Evolutionary conservation across 129 eudicot genomes (phyloP), one percentile per base, ranked within the genome.

Genomic region (Escallonia herrerae): DNA sequence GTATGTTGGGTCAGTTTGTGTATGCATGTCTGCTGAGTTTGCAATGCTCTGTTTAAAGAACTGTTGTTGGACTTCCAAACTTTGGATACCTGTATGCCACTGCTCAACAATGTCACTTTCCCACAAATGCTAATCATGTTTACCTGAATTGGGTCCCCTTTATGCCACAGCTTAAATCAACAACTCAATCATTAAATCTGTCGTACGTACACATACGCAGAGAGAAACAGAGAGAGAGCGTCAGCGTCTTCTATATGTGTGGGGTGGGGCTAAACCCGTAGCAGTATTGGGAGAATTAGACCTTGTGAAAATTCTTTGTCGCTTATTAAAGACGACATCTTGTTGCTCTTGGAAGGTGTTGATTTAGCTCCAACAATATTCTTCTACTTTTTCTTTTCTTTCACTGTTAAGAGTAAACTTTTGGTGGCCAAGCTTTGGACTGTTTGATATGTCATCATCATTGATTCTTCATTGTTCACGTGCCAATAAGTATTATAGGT

Each of bases 401-500:
- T 49, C 12, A 7, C 4, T 49, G 33, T 22, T 22, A 22, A 49
- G 54, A 49, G 47, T 45, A 45, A 58, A 37, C 72, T 77, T 73
- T 64, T 67, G 71, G 67, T 70, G 84, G 84, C 56, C 82, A 83
- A 78, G 48, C 68, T 66, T 70, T 74, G 72, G 69, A 78, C 66
- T 77, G 69, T 49, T 71, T 15, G 76, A 57, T 40, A 5, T 70
- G 48, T 60, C 73, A 53, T 61, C 64, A 37, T 2, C 9, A 12
- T 58, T 57, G 60, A 60, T 71, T 52, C 46, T 75, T 66, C 44
- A 67, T 43, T 55, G 11, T 61, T 73, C 79, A 69, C 91, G 72
- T 85, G 82, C 41, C 61, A 63, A 45, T 63, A 69, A 47, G 63
- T 72, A 37, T 66, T 70, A 58, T 66, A 66, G 65, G 74, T 22